Conservation (phyloP, 306 rosid genomes). For the Betula pendula region DNA sequence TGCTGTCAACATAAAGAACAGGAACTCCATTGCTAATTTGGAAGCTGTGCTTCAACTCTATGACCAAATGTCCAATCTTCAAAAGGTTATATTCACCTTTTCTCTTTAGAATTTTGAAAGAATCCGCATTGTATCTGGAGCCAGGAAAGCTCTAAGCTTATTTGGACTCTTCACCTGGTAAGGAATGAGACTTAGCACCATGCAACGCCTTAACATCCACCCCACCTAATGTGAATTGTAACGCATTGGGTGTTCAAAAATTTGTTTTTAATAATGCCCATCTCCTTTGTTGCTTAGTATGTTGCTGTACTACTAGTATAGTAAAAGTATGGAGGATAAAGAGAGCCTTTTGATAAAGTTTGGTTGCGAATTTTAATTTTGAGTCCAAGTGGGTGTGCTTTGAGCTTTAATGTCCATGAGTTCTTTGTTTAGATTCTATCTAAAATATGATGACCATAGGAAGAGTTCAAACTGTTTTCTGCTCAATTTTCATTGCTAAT, state of each 20-base stretch:
- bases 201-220: too few species aligned
- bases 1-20: slow-evolving; percentile 64
- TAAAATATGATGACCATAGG: slow-evolving; percentile 1
- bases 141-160: too few species aligned
- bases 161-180: too few species aligned
- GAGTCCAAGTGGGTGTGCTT: neutral
- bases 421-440: neutral
- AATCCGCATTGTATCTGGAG: neutral
- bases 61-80: slow-evolving; percentile 67
- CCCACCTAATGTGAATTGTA: too few species aligned
- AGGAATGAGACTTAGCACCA: too few species aligned
- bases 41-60: slow-evolving; percentile 78
- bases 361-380: neutral
- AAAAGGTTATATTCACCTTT: slow-evolving; percentile 59
- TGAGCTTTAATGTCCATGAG: too few species aligned
- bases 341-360: neutral
- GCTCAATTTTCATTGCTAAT: slow-evolving; percentile 65
- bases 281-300: neutral
- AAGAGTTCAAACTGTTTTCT: slow-evolving; percentile 15
- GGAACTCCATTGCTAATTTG: slow-evolving; percentile 77
- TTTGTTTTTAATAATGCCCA: too few species aligned
- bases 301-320: neutral
- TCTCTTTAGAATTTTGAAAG: neutral
- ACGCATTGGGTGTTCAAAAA: too few species aligned
- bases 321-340: neutral